Conservation (phyloP, 176 grass and related monocot genomes). For the Oryza punctata region DNA sequence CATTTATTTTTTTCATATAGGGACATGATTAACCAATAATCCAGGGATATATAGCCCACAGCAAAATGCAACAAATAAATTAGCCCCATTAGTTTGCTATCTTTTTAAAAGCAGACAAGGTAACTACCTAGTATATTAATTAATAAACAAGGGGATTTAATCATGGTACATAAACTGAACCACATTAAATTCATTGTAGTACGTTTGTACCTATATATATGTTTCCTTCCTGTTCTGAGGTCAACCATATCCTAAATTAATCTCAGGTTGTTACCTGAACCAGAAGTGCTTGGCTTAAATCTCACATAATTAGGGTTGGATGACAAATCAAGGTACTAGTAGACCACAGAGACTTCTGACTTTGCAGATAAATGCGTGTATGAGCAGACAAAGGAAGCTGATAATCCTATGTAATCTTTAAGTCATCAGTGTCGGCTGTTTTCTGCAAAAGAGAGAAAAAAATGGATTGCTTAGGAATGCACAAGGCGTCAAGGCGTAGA, state of each 20-base stretch:
- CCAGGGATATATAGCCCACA: too few relatives aligned
- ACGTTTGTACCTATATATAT: neutral
- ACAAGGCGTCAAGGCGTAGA: neutral
- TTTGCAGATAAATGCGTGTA: neutral
- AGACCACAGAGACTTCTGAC: slow-evolving; percentile 30
- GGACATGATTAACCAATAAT: neutral
- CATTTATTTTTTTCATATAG: neutral
- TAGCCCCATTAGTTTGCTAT: too few relatives aligned
- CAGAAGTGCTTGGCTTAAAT: slow-evolving; percentile 7
- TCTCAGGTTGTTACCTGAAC: slow-evolving; percentile 21
- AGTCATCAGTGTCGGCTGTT: neutral
- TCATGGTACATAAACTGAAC: neutral
- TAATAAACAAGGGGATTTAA: too few relatives aligned
- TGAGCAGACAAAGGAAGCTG: slow-evolving; percentile 5
- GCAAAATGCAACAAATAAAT: neutral
- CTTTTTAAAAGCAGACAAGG: neutral
- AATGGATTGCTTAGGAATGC: neutral
- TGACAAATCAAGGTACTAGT: neutral
- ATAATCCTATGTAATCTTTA: neutral
- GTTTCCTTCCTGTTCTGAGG: neutral
- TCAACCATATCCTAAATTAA: slow-evolving; percentile 29
- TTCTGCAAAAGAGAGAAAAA: neutral
- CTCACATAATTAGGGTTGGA: neutral
- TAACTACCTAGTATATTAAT: neutral
- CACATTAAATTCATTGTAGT: slow-evolving; percentile 12